A percentile compares a stretch with the other conserved stretches of the same genome.
phyloP scores from a whole-genome alignment of 257 asterid genomes.

The Agastache rugosa region DNA sequence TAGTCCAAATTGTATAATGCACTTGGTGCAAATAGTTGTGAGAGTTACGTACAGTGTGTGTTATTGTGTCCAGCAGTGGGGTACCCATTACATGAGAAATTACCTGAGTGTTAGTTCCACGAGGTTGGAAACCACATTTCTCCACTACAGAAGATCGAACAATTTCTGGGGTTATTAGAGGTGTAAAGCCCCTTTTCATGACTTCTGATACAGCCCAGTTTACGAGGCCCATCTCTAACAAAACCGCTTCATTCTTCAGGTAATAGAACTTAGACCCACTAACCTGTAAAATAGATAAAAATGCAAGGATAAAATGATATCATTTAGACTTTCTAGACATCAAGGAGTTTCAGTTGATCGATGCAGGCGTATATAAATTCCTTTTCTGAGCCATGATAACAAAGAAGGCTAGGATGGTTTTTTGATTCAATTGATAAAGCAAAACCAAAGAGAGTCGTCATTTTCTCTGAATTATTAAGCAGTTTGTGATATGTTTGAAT shows the following conservation, averaged over 20 bases:
- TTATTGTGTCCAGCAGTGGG: not conserved
- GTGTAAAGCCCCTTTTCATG: conserved; percentile 88
- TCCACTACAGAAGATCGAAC: conserved; percentile 92
- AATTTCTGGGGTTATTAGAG: conserved; percentile 92
- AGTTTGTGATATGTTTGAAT: not conserved
- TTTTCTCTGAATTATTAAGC: not conserved
- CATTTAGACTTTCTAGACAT: not conserved
- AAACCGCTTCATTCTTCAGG: conserved; percentile 93
- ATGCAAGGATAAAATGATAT: not conserved
- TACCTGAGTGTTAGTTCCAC: conserved; percentile 98
- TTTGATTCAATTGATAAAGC: not conserved
- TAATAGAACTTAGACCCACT: conserved; percentile 97
- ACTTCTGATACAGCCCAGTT: conserved; percentile 96
- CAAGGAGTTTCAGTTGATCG: not conserved
- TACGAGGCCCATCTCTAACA: conserved; percentile 87
- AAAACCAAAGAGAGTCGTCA: not conserved
- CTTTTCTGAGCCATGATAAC: not conserved
- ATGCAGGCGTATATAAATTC: not conserved
- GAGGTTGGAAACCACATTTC: conserved; percentile 99
- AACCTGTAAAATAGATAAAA: conserved; percentile 51
- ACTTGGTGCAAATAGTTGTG: not conserved
- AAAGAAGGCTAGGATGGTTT: not conserved
- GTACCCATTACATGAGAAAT: conserved; percentile 4
- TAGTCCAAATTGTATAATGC: not conserved
- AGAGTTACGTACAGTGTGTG: not conserved